Evolutionary conservation across 225 moss, liverwort and hornwort genomes (phyloP).

Genomic region (Climacium dendroides): DNA sequence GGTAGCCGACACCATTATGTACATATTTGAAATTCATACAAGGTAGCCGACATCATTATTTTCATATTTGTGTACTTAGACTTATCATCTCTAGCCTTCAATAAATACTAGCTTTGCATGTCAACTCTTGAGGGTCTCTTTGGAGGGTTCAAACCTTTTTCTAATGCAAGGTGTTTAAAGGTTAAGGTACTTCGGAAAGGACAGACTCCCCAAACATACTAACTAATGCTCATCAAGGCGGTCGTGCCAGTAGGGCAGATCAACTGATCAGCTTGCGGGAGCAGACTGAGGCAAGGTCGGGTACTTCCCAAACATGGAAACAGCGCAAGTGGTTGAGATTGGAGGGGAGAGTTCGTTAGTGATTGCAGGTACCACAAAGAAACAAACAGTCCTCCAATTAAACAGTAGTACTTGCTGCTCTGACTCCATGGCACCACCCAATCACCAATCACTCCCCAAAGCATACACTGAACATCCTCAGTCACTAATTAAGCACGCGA

Average conservation of each 20-base stretch:
- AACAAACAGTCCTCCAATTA: background rate
- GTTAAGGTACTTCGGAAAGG: background rate
- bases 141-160: too few relatives aligned
- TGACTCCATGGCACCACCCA: background rate
- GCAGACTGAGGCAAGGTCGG: background rate
- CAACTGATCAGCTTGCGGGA: background rate
- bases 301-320: background rate
- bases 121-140: too few relatives aligned
- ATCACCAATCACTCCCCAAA: background rate
- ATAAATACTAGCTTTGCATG: too few relatives aligned
- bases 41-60: too few relatives aligned
- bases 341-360: conserved; percentile 16
- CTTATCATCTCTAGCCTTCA: too few relatives aligned
- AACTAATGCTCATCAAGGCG: background rate
- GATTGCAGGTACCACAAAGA: background rate
- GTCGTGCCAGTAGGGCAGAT: background rate
- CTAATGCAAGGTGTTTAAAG: too few relatives aligned
- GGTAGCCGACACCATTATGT: too few relatives aligned
- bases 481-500: too few relatives aligned
- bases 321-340: conserved; percentile 1
- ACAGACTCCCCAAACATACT: background rate
- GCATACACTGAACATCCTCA: too few relatives aligned
- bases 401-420: background rate
- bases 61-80: too few relatives aligned
- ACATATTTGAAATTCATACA: too few relatives aligned